Evolutionary conservation across 306 rosid genomes (phyloP), one percentile per base, ranked within the genome.

Genomic region (Trifolium pratense): DNA sequence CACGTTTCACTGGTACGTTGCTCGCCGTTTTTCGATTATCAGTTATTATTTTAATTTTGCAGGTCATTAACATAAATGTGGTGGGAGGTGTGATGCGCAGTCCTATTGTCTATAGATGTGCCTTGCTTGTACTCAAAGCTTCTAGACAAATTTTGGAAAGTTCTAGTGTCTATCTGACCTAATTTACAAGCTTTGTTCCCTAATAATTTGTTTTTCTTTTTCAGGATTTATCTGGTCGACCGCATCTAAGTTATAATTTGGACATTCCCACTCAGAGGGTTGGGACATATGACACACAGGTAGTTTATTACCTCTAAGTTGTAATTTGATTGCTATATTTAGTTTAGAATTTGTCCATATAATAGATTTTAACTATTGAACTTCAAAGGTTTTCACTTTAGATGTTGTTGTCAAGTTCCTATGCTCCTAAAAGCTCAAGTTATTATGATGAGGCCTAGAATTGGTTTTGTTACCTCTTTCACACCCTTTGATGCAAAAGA

Each of bases 201-300:
- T 42, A 52, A 6, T 51, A 63, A 43, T 18, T 49, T 70, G 52
- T 58, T 37, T 60, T 73, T 15, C 56, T 7, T 40, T 63, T 75
- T 59, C 11, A 93, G 98, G 98, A 93, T 87, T 85, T 93, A 85
- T 93, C 98, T 60, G 98, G 98, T 34, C 90, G 97, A 40, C 99
- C 99, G 16, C 80, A 91, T 88, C 82, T 94, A 68, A 52, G 89
- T 79, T 94, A 80, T 81, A 83, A 90, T 70, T 80, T 94, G 79
- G 90, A 88, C 81, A 83, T 91, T 78, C 96, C 97, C 21, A 84
- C 97, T 26, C 85, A 91, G 70, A 88, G 94, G 80, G 97, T 93
- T 77, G 99, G 99, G 70, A 86, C 88, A 53, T 94, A 89, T 72
- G 97, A 94, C 72, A 88, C 99, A 64, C 99, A 94, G 95, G 99